A percentile compares a stretch with the other conserved stretches of the same genome.
Evolutionary conservation across 345 rosid genomes (phyloP).

Genomic region (Hevea brasiliensis): DNA sequence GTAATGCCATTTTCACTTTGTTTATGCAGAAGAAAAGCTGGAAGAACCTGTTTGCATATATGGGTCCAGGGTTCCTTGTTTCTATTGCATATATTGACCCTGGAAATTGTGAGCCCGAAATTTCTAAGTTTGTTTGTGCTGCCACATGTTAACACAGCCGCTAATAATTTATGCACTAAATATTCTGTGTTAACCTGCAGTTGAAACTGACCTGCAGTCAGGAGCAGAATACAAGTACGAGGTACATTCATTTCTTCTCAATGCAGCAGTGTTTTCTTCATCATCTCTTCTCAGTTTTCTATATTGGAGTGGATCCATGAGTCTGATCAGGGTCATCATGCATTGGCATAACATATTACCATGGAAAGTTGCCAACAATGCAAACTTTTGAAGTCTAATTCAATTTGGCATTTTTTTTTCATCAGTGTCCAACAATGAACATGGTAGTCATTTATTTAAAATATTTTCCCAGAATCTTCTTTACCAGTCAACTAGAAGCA

Average conservation of each 20-base stretch:
- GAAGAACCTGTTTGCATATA: slow-evolving; percentile 86
- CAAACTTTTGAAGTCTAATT: neutral
- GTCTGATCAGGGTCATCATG: neutral
- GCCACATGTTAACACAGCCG: slow-evolving; percentile 1
- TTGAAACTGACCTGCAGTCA: slow-evolving; percentile 93
- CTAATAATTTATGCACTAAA: slow-evolving; percentile 14
- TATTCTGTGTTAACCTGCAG: slow-evolving; percentile 44
- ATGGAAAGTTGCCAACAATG: neutral
- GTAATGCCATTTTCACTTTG: slow-evolving; percentile 2
- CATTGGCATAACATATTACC: neutral
- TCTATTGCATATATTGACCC: slow-evolving; percentile 96
- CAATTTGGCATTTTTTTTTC: neutral
- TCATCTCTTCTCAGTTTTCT: neutral
- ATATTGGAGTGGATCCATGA: neutral
- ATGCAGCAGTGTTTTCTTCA: neutral
- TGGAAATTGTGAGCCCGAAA: slow-evolving; percentile 80
- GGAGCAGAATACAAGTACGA: slow-evolving; percentile 87
- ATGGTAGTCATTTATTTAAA: neutral
- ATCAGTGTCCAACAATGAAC: neutral
- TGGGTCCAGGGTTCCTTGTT: slow-evolving; percentile 96
- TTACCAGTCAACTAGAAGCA: neutral
- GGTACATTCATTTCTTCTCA: slow-evolving; percentile 40
- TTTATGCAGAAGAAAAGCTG: slow-evolving; percentile 76
- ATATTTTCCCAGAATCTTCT: neutral
- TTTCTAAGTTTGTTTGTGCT: neutral